Conservation (phyloP, 805 yeast species). For the Scheffersomyces stipitis region DNA sequence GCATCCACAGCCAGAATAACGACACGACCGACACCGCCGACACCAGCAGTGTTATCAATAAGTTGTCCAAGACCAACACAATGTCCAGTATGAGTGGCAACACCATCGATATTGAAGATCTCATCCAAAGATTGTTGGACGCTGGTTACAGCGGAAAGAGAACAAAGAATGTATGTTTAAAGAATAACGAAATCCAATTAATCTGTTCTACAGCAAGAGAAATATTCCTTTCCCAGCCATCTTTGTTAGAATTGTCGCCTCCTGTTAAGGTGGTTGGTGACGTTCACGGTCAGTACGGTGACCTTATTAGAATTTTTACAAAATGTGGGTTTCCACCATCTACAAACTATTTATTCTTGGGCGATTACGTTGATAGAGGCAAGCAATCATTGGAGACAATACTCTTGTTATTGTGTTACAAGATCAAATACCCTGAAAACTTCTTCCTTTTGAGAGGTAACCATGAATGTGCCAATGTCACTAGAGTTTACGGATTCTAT, state of each 20-base stretch:
- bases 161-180: constrained; percentile 84
- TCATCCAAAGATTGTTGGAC: constrained; percentile 86
- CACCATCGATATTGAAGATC: constrained; percentile 68
- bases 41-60: neutral
- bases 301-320: constrained; percentile 84
- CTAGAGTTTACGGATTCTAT: constrained; percentile 94
- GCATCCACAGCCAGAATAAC: neutral
- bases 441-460: constrained; percentile 91
- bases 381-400: constrained; percentile 95
- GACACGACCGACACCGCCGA: constrained; percentile 2
- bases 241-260: constrained; percentile 80
- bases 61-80: neutral
- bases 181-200: constrained; percentile 82
- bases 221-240: constrained; percentile 85
- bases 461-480: constrained; percentile 96
- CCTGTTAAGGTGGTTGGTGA: constrained; percentile 91
- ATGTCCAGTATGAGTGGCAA: neutral
- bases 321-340: constrained; percentile 97
- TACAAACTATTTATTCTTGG: constrained; percentile 86
- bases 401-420: constrained; percentile 80
- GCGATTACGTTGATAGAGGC: constrained; percentile 98
- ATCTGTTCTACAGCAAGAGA: constrained; percentile 89
- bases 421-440: constrained; percentile 95
- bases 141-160: constrained; percentile 96
- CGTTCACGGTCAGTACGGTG: constrained; percentile 96